Conservation (phyloP, 2,329 filamentous ascomycete genomes). For the Dactylellina cionopaga region DNA sequence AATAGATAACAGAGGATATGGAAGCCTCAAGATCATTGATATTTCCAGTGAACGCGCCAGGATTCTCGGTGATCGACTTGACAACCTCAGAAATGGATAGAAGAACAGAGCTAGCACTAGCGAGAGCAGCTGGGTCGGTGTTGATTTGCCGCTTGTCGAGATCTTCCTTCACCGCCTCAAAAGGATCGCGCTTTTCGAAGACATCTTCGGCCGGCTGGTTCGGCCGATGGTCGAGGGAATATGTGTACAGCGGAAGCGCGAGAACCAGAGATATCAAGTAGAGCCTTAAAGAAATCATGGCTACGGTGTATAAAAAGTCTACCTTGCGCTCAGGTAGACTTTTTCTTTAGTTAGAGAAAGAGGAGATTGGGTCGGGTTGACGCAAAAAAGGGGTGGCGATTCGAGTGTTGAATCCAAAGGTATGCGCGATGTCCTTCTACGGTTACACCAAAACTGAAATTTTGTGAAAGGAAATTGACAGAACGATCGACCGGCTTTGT, state of each 20-base stretch:
- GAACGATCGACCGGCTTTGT: constrained; percentile 10
- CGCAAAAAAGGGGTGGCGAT: constrained; percentile 12
- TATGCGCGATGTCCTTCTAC: constrained; percentile 3
- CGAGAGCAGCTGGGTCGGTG: constrained; percentile 19
- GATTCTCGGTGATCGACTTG: constrained; percentile 28
- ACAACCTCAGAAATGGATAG: constrained; percentile 35
- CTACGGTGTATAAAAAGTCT: constrained; percentile 25
- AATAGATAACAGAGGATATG: constrained; percentile 37
- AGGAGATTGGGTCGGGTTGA: constrained; percentile 9
- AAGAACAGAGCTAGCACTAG: constrained; percentile 35
- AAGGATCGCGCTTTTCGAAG: constrained; percentile 35
- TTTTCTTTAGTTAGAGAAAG: constrained; percentile 8
- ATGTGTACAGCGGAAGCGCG: constrained; percentile 42
- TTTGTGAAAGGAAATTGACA: constrained; percentile 10
- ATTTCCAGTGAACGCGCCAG: constrained; percentile 3
- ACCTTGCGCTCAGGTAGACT: constrained; percentile 31
- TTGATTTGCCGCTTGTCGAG: constrained; percentile 35
- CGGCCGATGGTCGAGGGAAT: constrained; percentile 40
- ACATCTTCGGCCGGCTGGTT: constrained; percentile 39
- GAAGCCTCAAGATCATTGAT: constrained; percentile 39
- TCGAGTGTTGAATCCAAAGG: background rate
- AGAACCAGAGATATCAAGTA: constrained; percentile 44
- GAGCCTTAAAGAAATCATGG: constrained; percentile 42
- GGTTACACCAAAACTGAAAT: constrained; percentile 38
- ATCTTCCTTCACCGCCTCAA: constrained; percentile 29